Evolutionary conservation across 441 rosid species (phyloP).

Genomic region (Macaranga tanarius): DNA sequence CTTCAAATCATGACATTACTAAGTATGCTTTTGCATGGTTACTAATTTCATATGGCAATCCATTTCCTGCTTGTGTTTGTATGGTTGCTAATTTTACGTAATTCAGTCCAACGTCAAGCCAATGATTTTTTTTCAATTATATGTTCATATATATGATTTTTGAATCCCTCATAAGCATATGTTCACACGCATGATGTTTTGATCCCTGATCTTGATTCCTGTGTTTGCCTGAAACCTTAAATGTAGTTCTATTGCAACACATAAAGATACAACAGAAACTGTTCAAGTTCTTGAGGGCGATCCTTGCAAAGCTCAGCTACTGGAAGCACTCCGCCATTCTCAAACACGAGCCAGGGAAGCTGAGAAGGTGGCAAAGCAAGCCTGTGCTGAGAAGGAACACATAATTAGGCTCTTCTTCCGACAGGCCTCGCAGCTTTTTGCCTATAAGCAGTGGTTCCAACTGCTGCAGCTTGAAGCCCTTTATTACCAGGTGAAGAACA

Average conservation of each 20-base stretch:
- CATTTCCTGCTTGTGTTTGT: background rate
- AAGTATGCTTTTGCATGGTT: too few species aligned
- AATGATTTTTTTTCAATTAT: background rate
- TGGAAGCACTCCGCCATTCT: conserved; percentile 90
- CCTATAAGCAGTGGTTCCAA: conserved; percentile 90
- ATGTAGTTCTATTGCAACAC: conserved; percentile 36
- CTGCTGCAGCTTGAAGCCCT: conserved; percentile 78
- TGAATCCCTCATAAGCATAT: background rate
- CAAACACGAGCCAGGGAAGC: conserved; percentile 99
- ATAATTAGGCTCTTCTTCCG: conserved; percentile 69
- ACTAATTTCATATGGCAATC: too few species aligned
- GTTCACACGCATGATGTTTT: background rate
- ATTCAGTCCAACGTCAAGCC: background rate
- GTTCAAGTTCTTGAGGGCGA: conserved; percentile 44
- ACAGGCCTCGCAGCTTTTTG: conserved; percentile 94
- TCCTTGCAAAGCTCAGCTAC: conserved; percentile 65
- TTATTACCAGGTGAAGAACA: conserved; percentile 56
- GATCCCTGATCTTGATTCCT: background rate
- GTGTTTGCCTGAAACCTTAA: conserved; percentile 27
- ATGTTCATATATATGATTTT: background rate
- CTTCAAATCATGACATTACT: too few species aligned
- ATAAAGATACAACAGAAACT: conserved; percentile 33
- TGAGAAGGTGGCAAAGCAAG: conserved; percentile 77
- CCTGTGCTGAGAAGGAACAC: conserved; percentile 83
- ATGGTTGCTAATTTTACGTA: background rate